Evolutionary conservation across 257 asterid genomes (phyloP), one percentile per base, ranked within the genome.

Genomic region (Jacaranda mimosifolia): DNA sequence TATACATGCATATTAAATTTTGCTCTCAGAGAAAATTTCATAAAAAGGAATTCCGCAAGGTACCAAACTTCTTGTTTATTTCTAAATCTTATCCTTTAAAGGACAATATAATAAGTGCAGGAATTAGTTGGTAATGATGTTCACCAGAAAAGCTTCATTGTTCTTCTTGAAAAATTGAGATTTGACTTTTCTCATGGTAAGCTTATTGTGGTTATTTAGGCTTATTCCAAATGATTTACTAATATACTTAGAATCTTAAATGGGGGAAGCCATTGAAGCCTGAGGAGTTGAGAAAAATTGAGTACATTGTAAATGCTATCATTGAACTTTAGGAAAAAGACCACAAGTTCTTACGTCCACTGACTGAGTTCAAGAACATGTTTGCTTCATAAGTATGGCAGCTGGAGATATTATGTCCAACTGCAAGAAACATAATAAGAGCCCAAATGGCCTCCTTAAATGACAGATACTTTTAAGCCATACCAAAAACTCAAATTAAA

Each of bases 91-190:
- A 13, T 42, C 36, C 60, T 62, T 62, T 52, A 66, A 64, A 78
- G 39, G 75, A 53, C 19, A 26, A 77, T 64, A n/a, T 66, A 63
- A 17, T 74, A 68, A 68, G 36, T 87, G 89, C 95, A 93, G 99
- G 92, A 93, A 86, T 95, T 96, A 63, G 97, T 96, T 58, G 99
- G 99, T 38, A 83, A 84, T 75, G 97, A 96, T 81, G 91, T 96
- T 82, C 97, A 96, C 87, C 99, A 96, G 90, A 96, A 93, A 86
- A 98, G 99, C 64, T 96, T 98, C 81, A 93, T 96, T 45, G 99
- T 96, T 81, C 98, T 96, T 85, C 95, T 97, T 72, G 98, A 91
- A 83, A 96, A 96, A 84, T 83, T 96, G 91, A 93, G 99, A 91
- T 96, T 77, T 48, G 99, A 96, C 88, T 96, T 96, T 85, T 94